These are phyloP conservation scores for Penicillium frequentans DNA, from an alignment of 2,329 filamentous ascomycete genomes.

Conservation along the genomic window DNA sequence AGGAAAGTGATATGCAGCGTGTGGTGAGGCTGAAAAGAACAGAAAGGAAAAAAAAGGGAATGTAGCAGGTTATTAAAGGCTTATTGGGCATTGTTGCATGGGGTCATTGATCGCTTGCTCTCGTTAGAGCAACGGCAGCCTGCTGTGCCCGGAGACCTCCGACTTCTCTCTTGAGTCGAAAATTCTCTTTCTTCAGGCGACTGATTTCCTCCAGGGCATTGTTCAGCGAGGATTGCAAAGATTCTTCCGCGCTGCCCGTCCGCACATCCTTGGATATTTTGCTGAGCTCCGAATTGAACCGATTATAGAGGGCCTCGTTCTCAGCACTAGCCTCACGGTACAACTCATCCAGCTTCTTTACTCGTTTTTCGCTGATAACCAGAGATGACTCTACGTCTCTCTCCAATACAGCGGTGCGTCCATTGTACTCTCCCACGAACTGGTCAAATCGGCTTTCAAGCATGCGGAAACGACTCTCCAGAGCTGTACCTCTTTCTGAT, in stretches of 20 bases:
- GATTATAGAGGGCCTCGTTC: constrained; percentile 88
- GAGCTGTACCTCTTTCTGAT: constrained; percentile 20
- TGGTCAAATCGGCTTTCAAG: constrained; percentile 68
- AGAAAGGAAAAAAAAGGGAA: constrained; percentile 3
- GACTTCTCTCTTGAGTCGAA: constrained; percentile 77
- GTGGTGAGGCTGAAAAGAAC: not conserved
- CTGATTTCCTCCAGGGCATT: constrained; percentile 76
- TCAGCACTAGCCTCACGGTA: constrained; percentile 86
- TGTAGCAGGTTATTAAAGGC: not conserved
- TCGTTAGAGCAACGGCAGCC: constrained; percentile 33
- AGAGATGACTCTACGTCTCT: constrained; percentile 71
- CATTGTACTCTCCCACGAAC: constrained; percentile 59
- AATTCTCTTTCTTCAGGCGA: constrained; percentile 80
- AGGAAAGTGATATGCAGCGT: constrained; percentile 5
- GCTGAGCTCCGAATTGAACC: constrained; percentile 86
- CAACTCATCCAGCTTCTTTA: constrained; percentile 79
- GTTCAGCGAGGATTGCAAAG: constrained; percentile 68
- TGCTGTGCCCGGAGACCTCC: constrained; percentile 62
- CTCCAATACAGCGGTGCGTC: constrained; percentile 64
- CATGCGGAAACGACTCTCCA: constrained; percentile 57
- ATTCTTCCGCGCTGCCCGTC: constrained; percentile 75
- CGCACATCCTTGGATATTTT: constrained; percentile 78
- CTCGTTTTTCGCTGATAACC: constrained; percentile 72
- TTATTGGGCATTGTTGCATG: not conserved
- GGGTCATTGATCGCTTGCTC: constrained; percentile 28